phyloP scores from a whole-genome alignment of 2,329 filamentous ascomycete genomes.

The Paecilomyces sp. region DNA sequence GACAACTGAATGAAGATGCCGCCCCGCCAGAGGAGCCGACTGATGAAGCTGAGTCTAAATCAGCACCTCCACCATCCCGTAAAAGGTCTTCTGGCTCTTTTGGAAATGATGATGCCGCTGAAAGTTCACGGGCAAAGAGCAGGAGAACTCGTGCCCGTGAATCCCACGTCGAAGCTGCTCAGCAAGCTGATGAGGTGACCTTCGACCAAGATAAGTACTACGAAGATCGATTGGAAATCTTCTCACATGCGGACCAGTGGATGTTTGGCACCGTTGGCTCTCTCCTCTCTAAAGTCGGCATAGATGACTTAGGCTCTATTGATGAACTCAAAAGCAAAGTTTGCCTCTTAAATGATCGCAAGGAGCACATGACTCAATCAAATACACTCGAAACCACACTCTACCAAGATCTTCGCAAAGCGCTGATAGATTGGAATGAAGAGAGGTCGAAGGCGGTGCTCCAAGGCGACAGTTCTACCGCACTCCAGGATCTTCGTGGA shows the following conservation, averaged over 20 bases:
- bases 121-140: conserved; percentile 52
- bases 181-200: conserved; percentile 39
- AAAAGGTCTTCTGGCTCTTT: conserved; percentile 57
- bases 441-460: conserved; percentile 36
- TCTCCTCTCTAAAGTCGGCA: conserved; percentile 45
- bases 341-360: conserved; percentile 9
- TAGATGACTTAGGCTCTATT: conserved; percentile 39
- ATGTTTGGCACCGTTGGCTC: conserved; percentile 48
- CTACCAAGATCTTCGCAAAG: conserved; percentile 38
- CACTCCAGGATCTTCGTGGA: conserved; percentile 42
- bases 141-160: conserved; percentile 56
- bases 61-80: conserved; percentile 37
- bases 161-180: conserved; percentile 41
- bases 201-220: conserved; percentile 49
- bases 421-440: conserved; percentile 39
- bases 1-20: conserved; percentile 12
- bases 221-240: conserved; percentile 47
- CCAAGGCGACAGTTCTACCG: conserved; percentile 43
- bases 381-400: conserved; percentile 20
- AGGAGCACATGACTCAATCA: conserved; percentile 9
- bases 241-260: conserved; percentile 50
- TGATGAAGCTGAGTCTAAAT: conserved; percentile 25
- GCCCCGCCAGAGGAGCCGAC: conserved; percentile 17
- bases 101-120: conserved; percentile 50
- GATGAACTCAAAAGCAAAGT: conserved; percentile 28